Evolutionary conservation across 257 asterid species (phyloP), one percentile per base, ranked within the genome.

Genomic region (Ligustrum vulgare): DNA sequence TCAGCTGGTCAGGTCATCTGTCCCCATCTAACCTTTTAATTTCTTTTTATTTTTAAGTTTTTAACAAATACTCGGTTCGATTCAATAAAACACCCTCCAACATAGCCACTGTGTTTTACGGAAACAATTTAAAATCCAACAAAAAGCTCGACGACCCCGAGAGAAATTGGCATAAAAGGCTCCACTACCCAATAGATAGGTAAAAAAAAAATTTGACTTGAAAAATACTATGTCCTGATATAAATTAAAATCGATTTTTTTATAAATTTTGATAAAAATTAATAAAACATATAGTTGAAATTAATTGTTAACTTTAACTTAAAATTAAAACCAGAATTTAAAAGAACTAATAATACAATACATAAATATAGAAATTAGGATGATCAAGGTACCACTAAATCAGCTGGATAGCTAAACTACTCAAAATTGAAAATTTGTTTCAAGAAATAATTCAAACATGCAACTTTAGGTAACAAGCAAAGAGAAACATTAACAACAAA

Each of bases 401-500:
- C 20, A 49, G 22, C 58, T 15, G 6, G 8, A 8, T 13, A 13
- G 58, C 23, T 49, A 16, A 49, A 47, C 58, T 22, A 47, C 4
- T 47, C 58, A 49, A 49, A 49, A 49, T 18, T 49, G 60, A 11
- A 8, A 65, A 2, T 9, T 34, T 74, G 28, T 79, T 7, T 2
- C 2, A 62, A 18, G 62, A 10, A 51, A 37, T 67, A 72, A 37
- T 15, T 58, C 77, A 54, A 68, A 63, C 75, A 54, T 36, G 32
- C 6, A 7, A 66, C 25, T 33, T 31, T 51, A 54, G 58, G 22
- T 33, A 16, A 28, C 31, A 58, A 75, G 43, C 69, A 35, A 41
- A 23, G 18, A 75, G 31, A 63, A 76, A 32, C 2, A 69, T 23
- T 64, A 12, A 79, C 18, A 72, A 25, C 22, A 72, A 37, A 35